Conservation (phyloP, 31 red algal genomes). For the Odonthalia washingtoniensis region DNA sequence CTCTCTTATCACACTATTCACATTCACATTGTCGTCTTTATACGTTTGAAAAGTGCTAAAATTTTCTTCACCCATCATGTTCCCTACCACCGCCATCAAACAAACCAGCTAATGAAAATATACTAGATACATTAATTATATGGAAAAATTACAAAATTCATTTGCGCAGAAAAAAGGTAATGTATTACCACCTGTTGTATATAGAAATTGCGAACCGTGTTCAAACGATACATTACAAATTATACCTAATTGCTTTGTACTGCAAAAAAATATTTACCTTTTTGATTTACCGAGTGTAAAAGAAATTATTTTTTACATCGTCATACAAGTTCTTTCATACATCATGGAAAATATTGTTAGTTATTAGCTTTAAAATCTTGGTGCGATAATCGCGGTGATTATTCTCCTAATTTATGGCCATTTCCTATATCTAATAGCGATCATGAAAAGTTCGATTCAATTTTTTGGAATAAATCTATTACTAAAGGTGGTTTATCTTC, state of each 20-base stretch:
- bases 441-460: no score
- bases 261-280: slow-evolving; percentile 73
- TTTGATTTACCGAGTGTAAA: slow-evolving; percentile 83
- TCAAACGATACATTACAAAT: slow-evolving; percentile 35
- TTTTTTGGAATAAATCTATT: no score
- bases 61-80: no score
- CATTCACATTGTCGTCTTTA: no score
- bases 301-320: slow-evolving; percentile 83
- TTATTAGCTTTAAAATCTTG: slow-evolving; percentile 79
- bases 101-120: slow-evolving; percentile 44
- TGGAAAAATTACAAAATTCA: no score
- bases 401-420: slow-evolving; percentile 75
- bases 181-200: slow-evolving; percentile 58
- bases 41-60: no score
- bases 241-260: slow-evolving; percentile 68
- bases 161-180: no score
- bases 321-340: slow-evolving; percentile 68
- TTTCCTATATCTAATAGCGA: slow-evolving; percentile 71
- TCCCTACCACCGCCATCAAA: no score
- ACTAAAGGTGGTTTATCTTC: no score
- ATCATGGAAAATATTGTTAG: slow-evolving; percentile 87
- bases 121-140: slow-evolving; percentile 12
- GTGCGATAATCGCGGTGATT: slow-evolving; percentile 68
- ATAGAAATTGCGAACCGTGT: slow-evolving; percentile 60
- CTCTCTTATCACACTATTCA: no score